Evolutionary conservation across 176 grass and related monocot genomes (phyloP), one percentile per base, ranked within the genome.

Genomic region (Oryza meridionalis): DNA sequence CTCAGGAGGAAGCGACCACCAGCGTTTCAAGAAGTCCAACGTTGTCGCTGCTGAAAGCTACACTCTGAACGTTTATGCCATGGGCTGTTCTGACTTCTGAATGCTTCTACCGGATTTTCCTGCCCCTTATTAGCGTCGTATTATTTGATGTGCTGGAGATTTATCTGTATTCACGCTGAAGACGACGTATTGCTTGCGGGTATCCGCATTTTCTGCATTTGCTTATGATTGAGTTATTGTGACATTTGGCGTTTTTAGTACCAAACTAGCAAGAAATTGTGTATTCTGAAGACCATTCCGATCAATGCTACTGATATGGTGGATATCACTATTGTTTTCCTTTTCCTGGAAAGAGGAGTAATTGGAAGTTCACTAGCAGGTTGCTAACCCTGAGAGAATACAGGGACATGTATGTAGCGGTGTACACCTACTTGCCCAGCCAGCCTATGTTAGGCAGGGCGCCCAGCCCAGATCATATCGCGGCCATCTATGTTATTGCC

Each of bases 21-120:
- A 64, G 21, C 38, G 12, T 24, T 29, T 72, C 42, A 19, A 86
- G 42, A 65, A 46, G 5, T 45, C 51, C 63, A 14, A 27, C 17
- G 24, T 53, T 44, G 11, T 11, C 21, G n/a, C 24, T 45, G 40
- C 78, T 25, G 45, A 94, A 88, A 81, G 82, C 89, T n/a, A 72
- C 75, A 25, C 78, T 90, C 19, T 92, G 73, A 82, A 63, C 33
- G 33, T 35, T 35, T 35, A 35, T 35, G 33, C 33, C 33, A 35
- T 35, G 33, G 33, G 33, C 33, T 35, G 4, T 35, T 35, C 33
- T 35, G 33, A 35, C n/a, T 71, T 72, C 17, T 7, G 19, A 67
- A 70, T 67, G 10, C 40, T 70, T 81, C 14, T 27, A 62, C n/a
- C 21, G n/a, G 9, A 11, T 22, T 22, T 24, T 24, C 13, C 21